Conservation (phyloP, 495 filamentous ascomycete genomes). For the Lentithecium fluviatile region DNA sequence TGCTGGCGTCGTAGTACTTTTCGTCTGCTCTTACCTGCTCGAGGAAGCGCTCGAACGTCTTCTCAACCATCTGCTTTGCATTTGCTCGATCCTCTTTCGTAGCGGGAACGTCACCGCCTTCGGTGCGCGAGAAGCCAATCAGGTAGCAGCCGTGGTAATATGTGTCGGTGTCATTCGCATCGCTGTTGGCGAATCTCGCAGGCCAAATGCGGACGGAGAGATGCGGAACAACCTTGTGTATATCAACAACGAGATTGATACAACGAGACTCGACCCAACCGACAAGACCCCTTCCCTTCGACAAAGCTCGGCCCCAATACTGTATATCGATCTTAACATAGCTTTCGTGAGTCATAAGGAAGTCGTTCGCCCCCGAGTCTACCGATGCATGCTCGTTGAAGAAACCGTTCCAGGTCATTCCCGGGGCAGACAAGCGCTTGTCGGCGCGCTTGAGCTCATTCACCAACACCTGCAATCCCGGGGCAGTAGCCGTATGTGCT, state of each 20-base stretch:
- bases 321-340: constrained; percentile 55
- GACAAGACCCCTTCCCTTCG: constrained; percentile 49
- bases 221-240: constrained; percentile 48
- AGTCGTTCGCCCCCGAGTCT: constrained; percentile 40
- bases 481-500: constrained; percentile 47
- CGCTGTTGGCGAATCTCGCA: constrained; percentile 47
- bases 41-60: constrained; percentile 50
- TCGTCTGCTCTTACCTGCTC: constrained; percentile 47
- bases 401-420: constrained; percentile 48
- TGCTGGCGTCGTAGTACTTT: constrained; percentile 50
- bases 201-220: constrained; percentile 59
- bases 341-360: constrained; percentile 48
- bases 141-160: constrained; percentile 58
- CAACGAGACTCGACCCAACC: constrained; percentile 58
- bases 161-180: constrained; percentile 21
- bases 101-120: background rate
- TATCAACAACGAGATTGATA: constrained; percentile 52
- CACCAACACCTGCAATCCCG: constrained; percentile 49
- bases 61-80: constrained; percentile 41
- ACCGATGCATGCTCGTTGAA: constrained; percentile 26
- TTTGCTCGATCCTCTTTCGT: constrained; percentile 40
- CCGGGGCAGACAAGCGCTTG: constrained; percentile 36
- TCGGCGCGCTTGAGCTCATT: constrained; percentile 51
- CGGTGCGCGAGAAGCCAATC: constrained; percentile 51
- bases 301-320: constrained; percentile 54